phyloP scores from a whole-genome alignment of 2,329 filamentous ascomycete species.

The Penicillium oxalicum region DNA sequence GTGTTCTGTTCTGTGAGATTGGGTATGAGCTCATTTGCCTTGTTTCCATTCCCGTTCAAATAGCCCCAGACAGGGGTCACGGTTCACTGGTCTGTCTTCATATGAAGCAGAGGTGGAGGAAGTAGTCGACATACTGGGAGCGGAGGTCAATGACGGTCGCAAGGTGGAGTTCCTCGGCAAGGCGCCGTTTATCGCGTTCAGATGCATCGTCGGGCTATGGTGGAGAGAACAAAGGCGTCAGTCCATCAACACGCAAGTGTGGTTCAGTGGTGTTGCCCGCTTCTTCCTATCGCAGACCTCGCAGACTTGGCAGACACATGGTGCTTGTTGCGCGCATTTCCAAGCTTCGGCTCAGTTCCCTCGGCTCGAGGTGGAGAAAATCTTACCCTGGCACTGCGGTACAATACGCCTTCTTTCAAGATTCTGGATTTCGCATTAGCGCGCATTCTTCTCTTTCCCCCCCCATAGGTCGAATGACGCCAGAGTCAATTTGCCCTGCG shows the following conservation, averaged over 20 bases:
- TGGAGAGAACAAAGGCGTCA: not conserved
- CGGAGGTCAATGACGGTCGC: slow-evolving; percentile 72
- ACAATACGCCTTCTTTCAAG: slow-evolving; percentile 59
- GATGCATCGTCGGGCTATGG: slow-evolving; percentile 62
- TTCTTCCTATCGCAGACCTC: too few species aligned
- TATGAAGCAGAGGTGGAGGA: not conserved
- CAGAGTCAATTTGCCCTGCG: too few species aligned
- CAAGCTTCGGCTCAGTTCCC: not conserved
- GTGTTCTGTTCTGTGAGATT: slow-evolving; percentile 59
- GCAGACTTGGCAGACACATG: too few species aligned
- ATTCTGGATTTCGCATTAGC: slow-evolving; percentile 25
- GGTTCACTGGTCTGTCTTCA: not conserved
- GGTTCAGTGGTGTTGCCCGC: too few species aligned
- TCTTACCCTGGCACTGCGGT: slow-evolving; percentile 61
- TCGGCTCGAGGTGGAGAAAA: not conserved
- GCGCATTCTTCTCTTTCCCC: not conserved
- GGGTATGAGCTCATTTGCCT: not conserved
- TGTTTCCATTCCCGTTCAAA: too few species aligned
- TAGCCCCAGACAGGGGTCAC: too few species aligned
- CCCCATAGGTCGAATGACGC: too few species aligned
- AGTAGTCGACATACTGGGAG: slow-evolving; percentile 53
- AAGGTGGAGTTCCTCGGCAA: slow-evolving; percentile 58
- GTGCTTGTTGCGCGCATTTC: not conserved
- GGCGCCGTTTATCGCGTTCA: slow-evolving; percentile 52
- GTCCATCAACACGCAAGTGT: not conserved